Evolutionary conservation across 225 moss, liverwort and hornwort genomes (phyloP).

Genomic region (Physcomitrellopsis africana): DNA sequence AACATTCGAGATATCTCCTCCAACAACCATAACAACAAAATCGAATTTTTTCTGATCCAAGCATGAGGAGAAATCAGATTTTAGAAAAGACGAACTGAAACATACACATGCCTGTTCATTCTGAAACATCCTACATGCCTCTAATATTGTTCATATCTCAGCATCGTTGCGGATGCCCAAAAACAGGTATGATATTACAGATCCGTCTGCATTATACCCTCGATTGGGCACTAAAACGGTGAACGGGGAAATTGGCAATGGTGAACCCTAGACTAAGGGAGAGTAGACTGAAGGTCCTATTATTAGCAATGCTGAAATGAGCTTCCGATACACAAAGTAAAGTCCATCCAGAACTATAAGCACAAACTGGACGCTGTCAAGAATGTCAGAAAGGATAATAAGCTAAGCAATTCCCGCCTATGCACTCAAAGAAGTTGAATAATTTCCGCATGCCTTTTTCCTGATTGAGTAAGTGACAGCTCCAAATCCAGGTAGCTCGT

Average conservation of each 20-base stretch:
- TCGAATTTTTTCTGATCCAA: conserved; percentile 86
- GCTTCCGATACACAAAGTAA: not conserved
- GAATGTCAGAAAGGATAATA: conserved; percentile 8
- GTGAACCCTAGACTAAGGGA: no score
- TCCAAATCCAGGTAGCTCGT: conserved; percentile 91
- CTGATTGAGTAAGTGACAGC: conserved; percentile 83
- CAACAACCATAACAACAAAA: conserved; percentile 74
- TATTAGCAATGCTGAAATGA: no score
- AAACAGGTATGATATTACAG: not conserved
- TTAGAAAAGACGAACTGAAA: not conserved
- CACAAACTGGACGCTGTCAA: not conserved
- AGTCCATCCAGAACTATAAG: not conserved
- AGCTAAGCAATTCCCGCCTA: not conserved
- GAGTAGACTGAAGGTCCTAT: no score
- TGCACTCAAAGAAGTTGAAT: conserved; percentile 5
- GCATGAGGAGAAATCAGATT: conserved; percentile 22
- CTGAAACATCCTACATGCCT: conserved; percentile 6
- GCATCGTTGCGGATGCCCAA: not conserved
- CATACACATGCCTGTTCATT: not conserved
- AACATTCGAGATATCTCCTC: conserved; percentile 77
- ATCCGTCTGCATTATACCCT: not conserved
- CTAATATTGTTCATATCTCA: not conserved
- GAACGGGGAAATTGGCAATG: not conserved
- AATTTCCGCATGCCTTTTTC: conserved; percentile 61
- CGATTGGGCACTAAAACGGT: not conserved